Evolutionary conservation across 768 basidiomycete species (phyloP).

Genomic region (Asterophora lycoperdoides): DNA sequence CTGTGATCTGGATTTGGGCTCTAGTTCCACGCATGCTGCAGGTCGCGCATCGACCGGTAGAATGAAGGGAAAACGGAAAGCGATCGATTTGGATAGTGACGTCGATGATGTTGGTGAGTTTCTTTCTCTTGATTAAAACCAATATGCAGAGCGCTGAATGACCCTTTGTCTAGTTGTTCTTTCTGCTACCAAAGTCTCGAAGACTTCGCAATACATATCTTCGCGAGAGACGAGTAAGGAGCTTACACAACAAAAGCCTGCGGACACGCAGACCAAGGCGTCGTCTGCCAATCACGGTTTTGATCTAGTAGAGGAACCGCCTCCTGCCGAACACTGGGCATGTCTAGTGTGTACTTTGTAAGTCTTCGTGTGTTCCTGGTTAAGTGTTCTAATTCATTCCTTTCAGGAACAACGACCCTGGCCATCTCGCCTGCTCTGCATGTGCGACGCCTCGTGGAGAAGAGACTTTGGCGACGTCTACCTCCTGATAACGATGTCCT

Average conservation of each 20-base stretch:
- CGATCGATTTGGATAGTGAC: conserved; percentile 2
- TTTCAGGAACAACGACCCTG: conserved; percentile 45
- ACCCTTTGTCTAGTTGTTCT: conserved; percentile 2
- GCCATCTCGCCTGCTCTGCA: conserved; percentile 57
- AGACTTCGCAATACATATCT: not conserved
- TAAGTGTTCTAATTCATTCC: conserved; percentile 7
- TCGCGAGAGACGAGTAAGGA: not conserved
- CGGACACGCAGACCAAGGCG: not conserved
- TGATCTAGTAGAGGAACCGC: not conserved
- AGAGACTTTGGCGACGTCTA: conserved; percentile 9
- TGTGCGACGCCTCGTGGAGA: conserved; percentile 52
- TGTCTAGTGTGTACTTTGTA: conserved; percentile 66
- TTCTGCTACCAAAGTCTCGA: conserved; percentile 5
- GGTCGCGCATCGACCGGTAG: not conserved
- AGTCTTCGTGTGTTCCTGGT: conserved; percentile 21
- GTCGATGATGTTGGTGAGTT: conserved; percentile 5
- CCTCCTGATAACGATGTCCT: too few relatives aligned
- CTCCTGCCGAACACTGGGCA: conserved; percentile 34
- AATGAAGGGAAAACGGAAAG: conserved; percentile 12
- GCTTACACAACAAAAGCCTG: not conserved
- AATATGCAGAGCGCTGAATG: not conserved
- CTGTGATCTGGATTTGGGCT: conserved; percentile 4
- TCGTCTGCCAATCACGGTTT: not conserved
- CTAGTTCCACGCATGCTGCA: not conserved
- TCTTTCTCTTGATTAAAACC: not conserved